These are phyloP conservation scores for Calonectria honghensis DNA, from an alignment of 2,329 filamentous ascomycete genomes.

Conservation along the genomic window DNA sequence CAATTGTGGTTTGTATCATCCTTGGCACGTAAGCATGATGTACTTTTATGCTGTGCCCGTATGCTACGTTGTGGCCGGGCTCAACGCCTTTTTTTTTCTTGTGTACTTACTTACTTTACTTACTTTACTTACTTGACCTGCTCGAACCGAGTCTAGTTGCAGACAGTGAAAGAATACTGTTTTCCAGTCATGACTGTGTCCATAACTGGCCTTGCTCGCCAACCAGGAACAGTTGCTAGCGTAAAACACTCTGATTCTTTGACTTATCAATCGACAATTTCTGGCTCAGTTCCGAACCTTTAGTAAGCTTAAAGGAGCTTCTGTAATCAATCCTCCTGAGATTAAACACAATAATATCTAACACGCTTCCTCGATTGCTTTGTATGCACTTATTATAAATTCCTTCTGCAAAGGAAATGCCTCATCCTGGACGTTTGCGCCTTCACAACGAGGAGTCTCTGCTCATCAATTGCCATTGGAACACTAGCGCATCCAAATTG, in stretches of 20 bases:
- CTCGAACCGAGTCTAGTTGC: not conserved
- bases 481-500: not conserved
- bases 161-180: not conserved
- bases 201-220: not conserved
- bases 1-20: not conserved
- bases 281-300: not conserved
- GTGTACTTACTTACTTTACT: not conserved
- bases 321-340: not conserved
- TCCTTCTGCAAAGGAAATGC: not conserved
- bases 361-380: not conserved
- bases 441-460: not conserved
- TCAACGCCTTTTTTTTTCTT: not conserved
- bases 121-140: not conserved
- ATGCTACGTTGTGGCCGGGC: not conserved
- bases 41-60: not conserved
- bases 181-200: not conserved
- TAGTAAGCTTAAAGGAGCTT: not conserved
- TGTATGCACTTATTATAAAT: not conserved
- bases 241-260: not conserved
- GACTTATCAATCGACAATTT: not conserved
- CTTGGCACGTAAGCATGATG: not conserved
- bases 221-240: not conserved
- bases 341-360: not conserved
- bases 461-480: not conserved
- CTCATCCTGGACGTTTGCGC: not conserved